Conservation (phyloP, 2,329 filamentous ascomycete genomes). For the Bipolaris gigantea region DNA sequence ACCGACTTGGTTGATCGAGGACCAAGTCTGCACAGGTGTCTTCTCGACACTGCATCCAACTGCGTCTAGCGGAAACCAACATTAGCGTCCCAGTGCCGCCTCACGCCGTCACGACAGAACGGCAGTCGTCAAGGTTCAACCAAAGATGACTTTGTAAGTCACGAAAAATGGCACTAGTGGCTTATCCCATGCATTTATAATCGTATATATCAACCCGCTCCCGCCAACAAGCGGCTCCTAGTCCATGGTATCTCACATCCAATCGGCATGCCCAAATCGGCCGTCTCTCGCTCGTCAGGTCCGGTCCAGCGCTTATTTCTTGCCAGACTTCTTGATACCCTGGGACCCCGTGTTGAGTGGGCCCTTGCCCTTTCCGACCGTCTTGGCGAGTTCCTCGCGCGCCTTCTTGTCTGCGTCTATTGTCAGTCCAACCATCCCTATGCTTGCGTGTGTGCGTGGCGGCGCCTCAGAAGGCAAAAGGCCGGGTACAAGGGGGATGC, state of each 20-base stretch:
- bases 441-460: neutral
- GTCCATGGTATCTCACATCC: constrained; percentile 32
- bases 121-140: neutral
- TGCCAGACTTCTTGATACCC: constrained; percentile 97
- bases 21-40: too few relatives aligned
- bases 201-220: constrained; percentile 21
- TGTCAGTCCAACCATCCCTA: constrained; percentile 2
- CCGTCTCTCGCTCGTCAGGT: neutral
- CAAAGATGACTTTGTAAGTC: neutral
- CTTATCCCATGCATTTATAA: constrained; percentile 24
- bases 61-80: too few relatives aligned
- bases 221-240: constrained; percentile 25
- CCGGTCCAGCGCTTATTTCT: constrained; percentile 65
- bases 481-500: neutral
- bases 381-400: constrained; percentile 67
- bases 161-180: neutral
- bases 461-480: neutral
- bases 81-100: too few relatives aligned
- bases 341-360: constrained; percentile 81
- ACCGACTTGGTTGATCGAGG: neutral
- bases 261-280: constrained; percentile 11
- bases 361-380: constrained; percentile 77
- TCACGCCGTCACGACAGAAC: too few relatives aligned
- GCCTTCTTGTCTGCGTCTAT: constrained; percentile 59
- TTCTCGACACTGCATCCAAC: neutral